These are phyloP conservation scores for Naegleria fowleri DNA, from an alignment of 208 protist genomes.

Conservation along the genomic window DNA sequence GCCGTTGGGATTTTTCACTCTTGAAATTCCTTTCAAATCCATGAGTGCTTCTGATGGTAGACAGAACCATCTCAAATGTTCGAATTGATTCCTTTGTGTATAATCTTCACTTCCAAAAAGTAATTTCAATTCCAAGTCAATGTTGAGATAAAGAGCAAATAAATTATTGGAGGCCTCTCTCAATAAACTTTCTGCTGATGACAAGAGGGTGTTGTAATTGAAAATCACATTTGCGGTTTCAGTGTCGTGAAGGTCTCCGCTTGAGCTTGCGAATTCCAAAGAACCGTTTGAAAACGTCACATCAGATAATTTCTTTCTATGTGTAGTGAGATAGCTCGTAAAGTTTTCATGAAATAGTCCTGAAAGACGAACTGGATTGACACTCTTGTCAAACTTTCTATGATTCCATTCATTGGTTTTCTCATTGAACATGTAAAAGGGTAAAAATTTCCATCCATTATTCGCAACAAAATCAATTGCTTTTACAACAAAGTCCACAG, in stretches of 20 bases:
- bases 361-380: no score
- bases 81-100: no score
- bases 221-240: background rate
- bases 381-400: background rate
- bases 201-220: background rate
- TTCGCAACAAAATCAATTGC: conserved; percentile 55
- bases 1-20: no score
- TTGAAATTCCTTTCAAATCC: background rate
- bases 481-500: conserved; percentile 48
- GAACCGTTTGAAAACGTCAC: conserved; percentile 40
- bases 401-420: background rate
- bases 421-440: conserved; percentile 53
- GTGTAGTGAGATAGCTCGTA: no score
- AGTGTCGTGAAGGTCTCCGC: no score
- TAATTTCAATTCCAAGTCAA: background rate
- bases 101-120: background rate
- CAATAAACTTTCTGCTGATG: background rate
- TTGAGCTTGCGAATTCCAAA: conserved; percentile 20
- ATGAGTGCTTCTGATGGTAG: background rate
- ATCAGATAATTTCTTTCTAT: conserved; percentile 39
- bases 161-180: background rate
- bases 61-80: background rate
- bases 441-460: conserved; percentile 56
- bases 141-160: background rate
- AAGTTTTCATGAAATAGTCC: no score